Evolutionary conservation across 2,329 filamentous ascomycete genomes (phyloP), one percentile per base, ranked within the genome.

Genomic region (Alternaria consortialis): DNA sequence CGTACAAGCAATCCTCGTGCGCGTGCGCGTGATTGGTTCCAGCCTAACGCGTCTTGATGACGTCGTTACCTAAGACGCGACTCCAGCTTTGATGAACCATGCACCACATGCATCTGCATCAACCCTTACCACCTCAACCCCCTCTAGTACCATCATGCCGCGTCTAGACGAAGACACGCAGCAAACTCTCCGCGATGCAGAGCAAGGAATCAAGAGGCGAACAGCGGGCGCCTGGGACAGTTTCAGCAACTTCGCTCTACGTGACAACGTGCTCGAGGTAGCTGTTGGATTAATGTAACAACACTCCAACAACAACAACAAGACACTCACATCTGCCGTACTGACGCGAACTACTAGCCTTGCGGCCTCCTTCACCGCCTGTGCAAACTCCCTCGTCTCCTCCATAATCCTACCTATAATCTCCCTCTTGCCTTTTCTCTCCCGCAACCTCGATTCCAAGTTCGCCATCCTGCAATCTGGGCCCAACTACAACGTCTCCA

Each of bases 191-290:
- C 79, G 86, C 34, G 81, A 81, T 47, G 78, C 81, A 20, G 80
- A 85, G 58, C 79, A 83, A 63, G 74, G 77, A 23, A 73, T 73
- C 11, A 77, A 81, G 55, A 80, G 80, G 8, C 64, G 62, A 54
- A 84, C 85, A 25, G 80, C 81, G 63, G 81, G 82, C 60, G 79
- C 86, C 58, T 88, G 86, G 81, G 80, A 86, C 34, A 88, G 88
- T 39, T 92, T 92, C 74, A 76, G 88, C 67, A 89, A 91, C 74
- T 93, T 92, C 77, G 90, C 89, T 0, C 85, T 91, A 55, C 87
- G 90, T 65, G 90, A 91, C 59, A 92, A 92, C 68, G 90, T 92
- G 48, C 83, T 93, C 27, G 88, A 92, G 76, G 90, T 93, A 60
- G 90, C 90, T 15, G 88, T 92, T 68, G 90, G 90, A 67, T 80